These are phyloP conservation scores for Fusarium hostae DNA, from an alignment of 2,329 filamentous ascomycete species.

Conservation along the genomic window DNA sequence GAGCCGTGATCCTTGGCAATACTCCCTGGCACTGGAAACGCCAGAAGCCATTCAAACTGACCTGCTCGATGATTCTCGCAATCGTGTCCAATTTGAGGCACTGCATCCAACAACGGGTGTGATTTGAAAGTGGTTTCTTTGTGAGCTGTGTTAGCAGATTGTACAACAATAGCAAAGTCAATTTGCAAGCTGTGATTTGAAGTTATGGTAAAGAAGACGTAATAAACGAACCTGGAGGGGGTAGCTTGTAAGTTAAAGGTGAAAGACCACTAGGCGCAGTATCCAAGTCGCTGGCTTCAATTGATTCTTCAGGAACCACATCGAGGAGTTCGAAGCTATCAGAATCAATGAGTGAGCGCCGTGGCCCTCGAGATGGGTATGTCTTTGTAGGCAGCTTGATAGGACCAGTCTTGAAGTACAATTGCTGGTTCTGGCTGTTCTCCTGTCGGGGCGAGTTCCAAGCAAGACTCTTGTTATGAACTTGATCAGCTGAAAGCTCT, in stretches of 20 bases:
- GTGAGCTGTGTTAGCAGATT: conserved; percentile 24
- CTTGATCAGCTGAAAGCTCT: conserved; percentile 43
- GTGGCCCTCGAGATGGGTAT: conserved; percentile 40
- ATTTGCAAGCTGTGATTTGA: background rate
- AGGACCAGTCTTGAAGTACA: conserved; percentile 18
- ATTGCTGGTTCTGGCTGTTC: background rate
- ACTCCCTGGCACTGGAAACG: conserved; percentile 49
- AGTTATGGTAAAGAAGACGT: background rate
- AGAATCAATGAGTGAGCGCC: conserved; percentile 47
- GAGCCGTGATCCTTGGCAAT: conserved; percentile 34
- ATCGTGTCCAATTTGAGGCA: conserved; percentile 46
- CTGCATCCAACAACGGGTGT: conserved; percentile 44
- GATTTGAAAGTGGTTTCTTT: conserved; percentile 15
- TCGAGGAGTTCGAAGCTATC: conserved; percentile 51
- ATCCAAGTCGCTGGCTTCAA: conserved; percentile 12
- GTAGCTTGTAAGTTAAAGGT: background rate
- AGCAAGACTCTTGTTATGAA: conserved; percentile 41
- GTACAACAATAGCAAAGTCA: background rate
- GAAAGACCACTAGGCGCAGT: conserved; percentile 3
- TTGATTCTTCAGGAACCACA: conserved; percentile 47
- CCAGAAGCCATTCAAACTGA: conserved; percentile 63
- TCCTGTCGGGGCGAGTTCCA: conserved; percentile 13
- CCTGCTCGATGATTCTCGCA: conserved; percentile 58
- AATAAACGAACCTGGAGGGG: conserved; percentile 33
- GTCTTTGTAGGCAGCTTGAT: conserved; percentile 22